These are phyloP conservation scores for Pseudocercospora pini-densiflorae DNA, from an alignment of 2,329 filamentous ascomycete genomes.

Conservation along the genomic window DNA sequence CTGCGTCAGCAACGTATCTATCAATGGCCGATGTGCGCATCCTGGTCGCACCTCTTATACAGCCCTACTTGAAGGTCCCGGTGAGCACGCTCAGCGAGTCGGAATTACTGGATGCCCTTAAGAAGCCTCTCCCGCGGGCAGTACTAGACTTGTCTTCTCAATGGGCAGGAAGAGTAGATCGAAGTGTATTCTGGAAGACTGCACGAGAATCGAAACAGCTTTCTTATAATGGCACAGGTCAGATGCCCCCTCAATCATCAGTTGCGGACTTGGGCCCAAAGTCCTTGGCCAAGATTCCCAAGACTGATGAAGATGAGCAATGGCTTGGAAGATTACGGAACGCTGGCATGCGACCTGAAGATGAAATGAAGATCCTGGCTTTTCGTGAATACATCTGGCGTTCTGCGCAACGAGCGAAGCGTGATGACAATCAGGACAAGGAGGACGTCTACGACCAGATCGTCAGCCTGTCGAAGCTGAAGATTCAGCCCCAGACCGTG, in stretches of 20 bases:
- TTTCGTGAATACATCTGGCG: conserved; percentile 92
- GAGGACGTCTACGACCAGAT: conserved; percentile 65
- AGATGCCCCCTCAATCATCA: conserved; percentile 61
- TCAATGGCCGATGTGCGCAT: conserved; percentile 82
- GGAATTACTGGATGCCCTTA: conserved; percentile 78
- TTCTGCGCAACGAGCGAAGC: conserved; percentile 71
- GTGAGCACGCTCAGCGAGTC: conserved; percentile 73
- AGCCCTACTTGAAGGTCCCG: conserved; percentile 78
- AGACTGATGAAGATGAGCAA: conserved; percentile 90
- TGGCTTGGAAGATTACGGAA: conserved; percentile 88
- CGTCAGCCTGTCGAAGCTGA: conserved; percentile 73
- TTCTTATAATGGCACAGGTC: conserved; percentile 53
- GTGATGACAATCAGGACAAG: conserved; percentile 54
- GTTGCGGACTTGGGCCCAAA: conserved; percentile 61
- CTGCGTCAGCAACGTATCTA: conserved; percentile 74
- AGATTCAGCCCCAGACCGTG: conserved; percentile 83
- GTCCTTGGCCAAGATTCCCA: conserved; percentile 66
- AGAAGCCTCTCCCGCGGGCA: conserved; percentile 76
- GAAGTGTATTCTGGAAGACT: conserved; percentile 85
- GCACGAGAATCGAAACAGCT: conserved; percentile 73
- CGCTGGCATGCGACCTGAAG: conserved; percentile 78
- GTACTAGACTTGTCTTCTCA: conserved; percentile 83
- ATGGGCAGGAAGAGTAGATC: conserved; percentile 74
- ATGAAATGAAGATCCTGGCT: conserved; percentile 86
- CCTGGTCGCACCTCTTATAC: conserved; percentile 78